Conservation (phyloP, 2,329 filamentous ascomycete genomes). For the Fragosphaeria purpurea region DNA sequence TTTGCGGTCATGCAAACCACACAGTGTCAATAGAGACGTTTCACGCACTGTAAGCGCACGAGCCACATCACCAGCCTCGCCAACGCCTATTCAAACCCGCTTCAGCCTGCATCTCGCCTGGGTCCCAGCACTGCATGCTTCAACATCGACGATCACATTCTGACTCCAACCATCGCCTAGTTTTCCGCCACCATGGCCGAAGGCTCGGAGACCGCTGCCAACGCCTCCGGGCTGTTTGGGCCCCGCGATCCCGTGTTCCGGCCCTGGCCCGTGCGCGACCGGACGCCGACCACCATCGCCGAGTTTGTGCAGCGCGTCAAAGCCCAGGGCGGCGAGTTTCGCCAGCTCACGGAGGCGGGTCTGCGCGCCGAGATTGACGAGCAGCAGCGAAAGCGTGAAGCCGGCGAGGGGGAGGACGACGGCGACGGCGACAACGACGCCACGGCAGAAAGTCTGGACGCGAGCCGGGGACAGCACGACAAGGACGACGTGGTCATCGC, state of each 20-base stretch:
- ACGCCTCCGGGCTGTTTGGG: constrained; percentile 8
- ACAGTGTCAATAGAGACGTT: too few species aligned
- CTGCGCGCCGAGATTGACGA: constrained; percentile 57
- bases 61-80: too few species aligned
- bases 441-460: constrained; percentile 36
- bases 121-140: too few species aligned
- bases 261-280: constrained; percentile 50
- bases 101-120: too few species aligned
- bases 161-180: too few species aligned
- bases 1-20: too few species aligned
- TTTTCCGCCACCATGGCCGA: constrained; percentile 5
- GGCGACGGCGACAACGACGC: constrained; percentile 35
- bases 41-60: too few species aligned
- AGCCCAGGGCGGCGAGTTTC: constrained; percentile 69
- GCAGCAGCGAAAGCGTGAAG: constrained; percentile 32
- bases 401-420: constrained; percentile 16
- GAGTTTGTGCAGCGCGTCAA: constrained; percentile 74
- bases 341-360: constrained; percentile 63
- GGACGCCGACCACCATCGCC: constrained; percentile 51
- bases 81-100: too few species aligned
- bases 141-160: too few species aligned
- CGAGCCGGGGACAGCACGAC: constrained; percentile 19
- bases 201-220: not conserved
- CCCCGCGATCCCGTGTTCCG: constrained; percentile 31
- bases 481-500: constrained; percentile 24